Evolutionary conservation across 1,284 basidiomycete genomes (phyloP).

Genomic region (Fomitopsis betulina): DNA sequence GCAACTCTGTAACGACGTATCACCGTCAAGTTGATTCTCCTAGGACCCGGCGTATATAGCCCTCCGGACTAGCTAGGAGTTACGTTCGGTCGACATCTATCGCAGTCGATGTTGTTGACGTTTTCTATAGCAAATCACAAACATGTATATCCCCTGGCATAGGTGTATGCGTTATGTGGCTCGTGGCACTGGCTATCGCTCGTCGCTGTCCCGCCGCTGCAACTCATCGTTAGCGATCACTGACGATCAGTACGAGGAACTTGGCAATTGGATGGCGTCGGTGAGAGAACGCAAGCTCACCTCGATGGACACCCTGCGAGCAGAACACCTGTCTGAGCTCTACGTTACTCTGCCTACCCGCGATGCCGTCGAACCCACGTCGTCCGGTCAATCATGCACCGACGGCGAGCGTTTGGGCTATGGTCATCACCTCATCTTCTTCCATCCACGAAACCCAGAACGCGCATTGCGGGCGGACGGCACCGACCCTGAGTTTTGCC

Average conservation of each 20-base stretch:
- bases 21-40: too few species aligned
- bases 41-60: too few species aligned
- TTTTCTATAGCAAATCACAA: neutral
- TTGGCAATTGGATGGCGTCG: conserved; percentile 49
- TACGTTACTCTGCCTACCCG: conserved; percentile 70
- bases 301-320: conserved; percentile 41
- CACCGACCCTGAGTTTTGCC: conserved; percentile 66
- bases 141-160: neutral
- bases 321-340: conserved; percentile 53
- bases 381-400: conserved; percentile 29
- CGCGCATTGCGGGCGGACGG: conserved; percentile 59
- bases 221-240: conserved; percentile 12
- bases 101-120: too few species aligned
- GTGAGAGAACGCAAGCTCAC: conserved; percentile 32
- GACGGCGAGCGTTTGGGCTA: conserved; percentile 42
- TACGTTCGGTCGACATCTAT: too few species aligned
- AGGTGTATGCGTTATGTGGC: neutral
- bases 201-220: conserved; percentile 9
- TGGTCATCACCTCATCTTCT: conserved; percentile 74
- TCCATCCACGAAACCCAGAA: conserved; percentile 64
- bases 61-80: too few species aligned
- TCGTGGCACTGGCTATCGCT: neutral
- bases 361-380: conserved; percentile 36
- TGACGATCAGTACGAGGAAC: conserved; percentile 19
- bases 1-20: too few species aligned